Conservation (phyloP, 2,329 filamentous ascomycete species). For the Alternaria triticimaculans region DNA sequence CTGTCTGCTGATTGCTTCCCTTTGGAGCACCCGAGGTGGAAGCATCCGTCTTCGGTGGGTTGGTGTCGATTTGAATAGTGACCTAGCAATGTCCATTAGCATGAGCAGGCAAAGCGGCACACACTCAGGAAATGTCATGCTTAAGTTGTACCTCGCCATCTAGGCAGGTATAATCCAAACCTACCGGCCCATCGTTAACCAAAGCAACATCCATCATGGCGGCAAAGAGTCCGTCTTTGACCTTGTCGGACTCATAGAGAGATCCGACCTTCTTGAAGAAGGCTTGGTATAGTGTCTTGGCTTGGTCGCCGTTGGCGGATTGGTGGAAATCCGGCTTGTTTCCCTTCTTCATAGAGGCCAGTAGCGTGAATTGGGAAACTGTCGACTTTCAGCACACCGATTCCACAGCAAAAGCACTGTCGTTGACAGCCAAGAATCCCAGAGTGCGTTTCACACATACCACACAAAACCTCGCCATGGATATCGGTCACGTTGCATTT, state of each 20-base stretch:
- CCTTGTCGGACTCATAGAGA: slow-evolving; percentile 73
- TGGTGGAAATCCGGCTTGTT: slow-evolving; percentile 95
- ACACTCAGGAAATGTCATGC: slow-evolving; percentile 8
- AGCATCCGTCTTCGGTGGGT: slow-evolving; percentile 51
- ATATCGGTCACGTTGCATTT: slow-evolving; percentile 89
- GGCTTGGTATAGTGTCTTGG: slow-evolving; percentile 79
- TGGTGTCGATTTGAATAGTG: slow-evolving; percentile 57
- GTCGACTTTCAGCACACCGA: slow-evolving; percentile 21
- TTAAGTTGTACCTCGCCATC: slow-evolving; percentile 62
- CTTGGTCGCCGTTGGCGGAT: slow-evolving; percentile 78
- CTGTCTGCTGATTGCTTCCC: slow-evolving; percentile 9
- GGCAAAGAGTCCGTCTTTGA: slow-evolving; percentile 96
- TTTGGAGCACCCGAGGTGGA: slow-evolving; percentile 23
- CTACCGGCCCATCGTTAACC: slow-evolving; percentile 82
- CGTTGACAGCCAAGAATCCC: background rate
- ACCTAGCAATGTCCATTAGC: slow-evolving; percentile 44
- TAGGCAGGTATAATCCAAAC: slow-evolving; percentile 64
- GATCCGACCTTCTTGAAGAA: slow-evolving; percentile 80
- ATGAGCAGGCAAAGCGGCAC: background rate
- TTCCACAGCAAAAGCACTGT: background rate
- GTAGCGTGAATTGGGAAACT: slow-evolving; percentile 97
- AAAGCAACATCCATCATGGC: slow-evolving; percentile 98
- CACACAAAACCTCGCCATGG: slow-evolving; percentile 89
- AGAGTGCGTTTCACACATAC: slow-evolving; percentile 58
- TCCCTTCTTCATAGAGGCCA: slow-evolving; percentile 93